Base-by-base conservation (phyloP, 495 filamentous ascomycete genomes). In the Penicillium flavigenum region DNA sequence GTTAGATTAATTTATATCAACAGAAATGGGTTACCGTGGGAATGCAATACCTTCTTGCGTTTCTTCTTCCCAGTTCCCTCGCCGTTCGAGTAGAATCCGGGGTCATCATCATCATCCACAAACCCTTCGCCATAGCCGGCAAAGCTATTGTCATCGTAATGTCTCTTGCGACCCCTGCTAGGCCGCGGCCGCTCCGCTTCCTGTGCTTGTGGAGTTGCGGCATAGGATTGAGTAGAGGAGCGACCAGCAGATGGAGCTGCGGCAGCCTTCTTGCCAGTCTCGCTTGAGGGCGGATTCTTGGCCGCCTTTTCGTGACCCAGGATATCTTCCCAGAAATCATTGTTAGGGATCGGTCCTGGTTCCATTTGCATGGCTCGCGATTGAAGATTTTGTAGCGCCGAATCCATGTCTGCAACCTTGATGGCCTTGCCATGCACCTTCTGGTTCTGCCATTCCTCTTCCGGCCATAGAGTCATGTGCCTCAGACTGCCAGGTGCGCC, bases 101-200 rank as follows among this genome's bases (percentile, higher is more conserved):
- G 71, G 22, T 82, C 83, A 49, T 81, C 81, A 56, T 84, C 81
- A 51, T 85, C 83, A 64, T 85, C 82, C 11, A 75, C 74, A 66
- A 73, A 86, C 11, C 82, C 86, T 72, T 88, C 86, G 48, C 79
- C 82, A 59, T 90, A 90, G 5, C 87, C 87, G 51, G 81, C 81
- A 66, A 86, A 90, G 61, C 83, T 86, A 44, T 74, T 74, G 29
- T 89, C 87, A 63, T 85, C 81, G 64, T 90, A 90, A 60, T 83
- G 75, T 59, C 87, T 76, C 72, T 88, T 88, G 62, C 83, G 86
- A 31, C 81, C 81, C 29, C 83, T 82, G 63, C 79, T 85, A 3
- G 88, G 84, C 19, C 76, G 70, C 17, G 47, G 24, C 34, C 86
- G 75, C 14, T 77, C 73, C 29, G 67, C 50, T 54, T 82, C 81